Percentiles rank a stretch among this genome's conserved stretches.
Conservation (phyloP, 2,329 filamentous ascomycete species). For the Xylariaceae sp. region DNA sequence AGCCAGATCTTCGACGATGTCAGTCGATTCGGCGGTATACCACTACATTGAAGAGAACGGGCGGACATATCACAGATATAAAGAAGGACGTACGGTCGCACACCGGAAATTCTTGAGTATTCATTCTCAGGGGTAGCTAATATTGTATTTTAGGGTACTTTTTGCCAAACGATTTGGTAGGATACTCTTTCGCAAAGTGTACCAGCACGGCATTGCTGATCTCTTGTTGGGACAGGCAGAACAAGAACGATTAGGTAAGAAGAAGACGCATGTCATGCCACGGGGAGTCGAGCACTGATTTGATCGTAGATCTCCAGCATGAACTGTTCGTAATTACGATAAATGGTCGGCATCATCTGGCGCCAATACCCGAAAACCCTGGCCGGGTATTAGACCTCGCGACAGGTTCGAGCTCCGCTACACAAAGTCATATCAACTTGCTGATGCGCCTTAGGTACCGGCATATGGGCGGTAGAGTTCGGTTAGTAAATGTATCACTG, state of each 20-base stretch:
- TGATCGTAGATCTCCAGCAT: constrained; percentile 33
- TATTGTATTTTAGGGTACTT: constrained; percentile 22
- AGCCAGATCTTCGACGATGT: constrained; percentile 24
- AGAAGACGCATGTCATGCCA: not conserved
- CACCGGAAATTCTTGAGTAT: not conserved
- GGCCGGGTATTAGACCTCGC: constrained; percentile 44
- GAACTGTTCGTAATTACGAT: constrained; percentile 35
- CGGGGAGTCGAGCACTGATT: not conserved
- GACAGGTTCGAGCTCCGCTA: constrained; percentile 17
- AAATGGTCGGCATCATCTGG: constrained; percentile 38
- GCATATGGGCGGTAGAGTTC: constrained; percentile 47
- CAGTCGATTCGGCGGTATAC: constrained; percentile 22
- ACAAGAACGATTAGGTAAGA: constrained; percentile 26
- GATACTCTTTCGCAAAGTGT: constrained; percentile 1
- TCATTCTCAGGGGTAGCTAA: constrained; percentile 2
- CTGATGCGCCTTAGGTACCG: constrained; percentile 30
- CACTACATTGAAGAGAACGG: constrained; percentile 26
- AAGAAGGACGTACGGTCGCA: constrained; percentile 25
- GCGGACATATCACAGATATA: constrained; percentile 28
- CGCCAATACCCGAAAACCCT: constrained; percentile 37
- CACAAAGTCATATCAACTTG: not conserved
- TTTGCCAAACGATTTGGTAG: constrained; percentile 26
- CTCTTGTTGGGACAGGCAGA: constrained; percentile 17
- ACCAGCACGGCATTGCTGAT: constrained; percentile 3
- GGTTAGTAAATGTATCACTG: constrained; percentile 21